Evolutionary conservation across 2,329 filamentous ascomycete genomes (phyloP), one percentile per base, ranked within the genome.

Genomic region (Aspergillus arachidicola): DNA sequence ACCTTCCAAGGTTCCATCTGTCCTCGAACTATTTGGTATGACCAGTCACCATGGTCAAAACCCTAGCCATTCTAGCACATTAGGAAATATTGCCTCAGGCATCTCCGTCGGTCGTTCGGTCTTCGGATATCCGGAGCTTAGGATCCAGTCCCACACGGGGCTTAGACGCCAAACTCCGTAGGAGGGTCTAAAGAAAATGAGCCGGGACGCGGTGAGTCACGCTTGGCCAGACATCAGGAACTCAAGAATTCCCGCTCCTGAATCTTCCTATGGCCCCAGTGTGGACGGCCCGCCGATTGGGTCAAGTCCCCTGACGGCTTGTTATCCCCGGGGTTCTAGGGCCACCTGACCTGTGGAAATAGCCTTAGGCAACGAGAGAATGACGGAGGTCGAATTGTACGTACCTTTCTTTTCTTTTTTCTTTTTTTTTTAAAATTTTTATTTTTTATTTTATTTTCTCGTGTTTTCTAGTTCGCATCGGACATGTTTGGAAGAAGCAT

Each of bases 181-280:
- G 45, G 45, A 51, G 48, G 48, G 46, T 50, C 46, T 16, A 21
- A 60, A 60, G 59, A 60, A 60, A 60, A 60, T 48, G 59, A 60
- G 51, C 45, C 59, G 59, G 59, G 51, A 60, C n/a, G 28, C 32
- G 41, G 59, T 60, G 59, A 60, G 59, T 60, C 59, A 60, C 48
- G 51, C 7, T 56, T 34, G 28, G 21, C 57, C 41, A 36, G 38
- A 53, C 34, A 54, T 45, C 59, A 61, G 57, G 60, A 58, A 61
- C 23, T 28, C 57, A 63, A 61, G 50, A 57, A 51, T 58, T 60
- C 61, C 54, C 46, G 63, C 59, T 67, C 65, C 59, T 67, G 60
- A 60, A 61, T 59, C 59, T 67, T 59, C 64, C 65, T 67, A 54
- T 45, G 56, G 63, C 61, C 58, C 65, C 65, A 64, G 61, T 51